Evolutionary conservation across 2,329 filamentous ascomycete genomes (phyloP).

Genomic region (Periconia digitata): DNA sequence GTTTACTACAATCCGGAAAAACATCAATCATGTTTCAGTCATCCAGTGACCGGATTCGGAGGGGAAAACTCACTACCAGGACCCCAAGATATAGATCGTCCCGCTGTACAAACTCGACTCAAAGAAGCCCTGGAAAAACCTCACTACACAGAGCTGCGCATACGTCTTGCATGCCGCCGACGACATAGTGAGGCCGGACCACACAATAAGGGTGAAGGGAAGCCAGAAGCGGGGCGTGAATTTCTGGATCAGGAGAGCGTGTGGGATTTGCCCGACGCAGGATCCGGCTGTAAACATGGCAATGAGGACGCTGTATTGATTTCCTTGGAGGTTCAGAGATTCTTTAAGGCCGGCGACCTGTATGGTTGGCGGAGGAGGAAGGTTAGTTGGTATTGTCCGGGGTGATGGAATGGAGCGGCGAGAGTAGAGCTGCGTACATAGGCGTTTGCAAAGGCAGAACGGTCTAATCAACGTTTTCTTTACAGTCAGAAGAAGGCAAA

Average conservation of each 20-base stretch:
- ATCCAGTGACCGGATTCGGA: neutral
- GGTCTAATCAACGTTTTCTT: conserved; percentile 11
- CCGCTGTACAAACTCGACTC: conserved; percentile 26
- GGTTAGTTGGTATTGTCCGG: neutral
- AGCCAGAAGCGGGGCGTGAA: conserved; percentile 26
- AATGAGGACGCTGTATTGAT: conserved; percentile 25
- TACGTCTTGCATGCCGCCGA: conserved; percentile 26
- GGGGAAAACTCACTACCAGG: conserved; percentile 29
- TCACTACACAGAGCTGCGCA: conserved; percentile 19
- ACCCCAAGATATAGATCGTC: conserved; percentile 26
- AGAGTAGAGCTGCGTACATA: conserved; percentile 13
- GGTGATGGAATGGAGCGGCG: neutral
- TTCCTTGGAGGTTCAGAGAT: conserved; percentile 22
- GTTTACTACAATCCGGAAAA: conserved; percentile 15
- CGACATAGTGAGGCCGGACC: conserved; percentile 29
- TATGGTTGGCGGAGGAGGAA: neutral
- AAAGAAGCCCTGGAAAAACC: conserved; percentile 25
- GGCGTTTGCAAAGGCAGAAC: conserved; percentile 25
- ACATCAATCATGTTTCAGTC: neutral
- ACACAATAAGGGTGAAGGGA: conserved; percentile 21
- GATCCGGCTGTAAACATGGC: conserved; percentile 27
- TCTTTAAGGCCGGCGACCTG: conserved; percentile 25
- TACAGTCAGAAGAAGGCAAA: neutral
- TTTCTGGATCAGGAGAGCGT: conserved; percentile 26
- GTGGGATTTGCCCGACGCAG: conserved; percentile 24